Evolutionary conservation across 805 yeast genomes (phyloP).

Genomic region (Vanderwaltozyma polyspora): DNA sequence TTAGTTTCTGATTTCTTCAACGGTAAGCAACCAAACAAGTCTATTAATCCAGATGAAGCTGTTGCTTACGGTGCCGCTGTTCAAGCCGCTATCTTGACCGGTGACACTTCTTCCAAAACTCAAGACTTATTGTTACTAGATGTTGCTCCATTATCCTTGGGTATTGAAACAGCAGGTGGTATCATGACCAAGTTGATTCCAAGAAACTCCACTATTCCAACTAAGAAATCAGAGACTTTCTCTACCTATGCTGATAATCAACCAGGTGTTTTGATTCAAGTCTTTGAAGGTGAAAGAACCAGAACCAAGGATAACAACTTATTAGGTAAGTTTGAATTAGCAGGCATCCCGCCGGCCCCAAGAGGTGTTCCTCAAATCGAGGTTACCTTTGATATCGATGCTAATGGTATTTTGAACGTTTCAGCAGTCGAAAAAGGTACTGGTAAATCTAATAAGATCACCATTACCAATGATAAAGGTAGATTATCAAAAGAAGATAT

Average conservation of each 20-base stretch:
- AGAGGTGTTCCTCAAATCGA: too few relatives aligned
- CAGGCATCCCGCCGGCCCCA: too few relatives aligned
- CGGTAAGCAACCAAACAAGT: slow-evolving; percentile 94
- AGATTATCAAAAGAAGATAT: too few relatives aligned
- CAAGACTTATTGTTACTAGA: slow-evolving; percentile 89
- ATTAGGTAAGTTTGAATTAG: slow-evolving; percentile 96
- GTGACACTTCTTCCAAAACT: too few relatives aligned
- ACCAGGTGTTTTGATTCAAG: slow-evolving; percentile 97
- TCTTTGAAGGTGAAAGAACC: slow-evolving; percentile 96
- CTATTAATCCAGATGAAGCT: too few relatives aligned
- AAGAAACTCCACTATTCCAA: slow-evolving; percentile 94
- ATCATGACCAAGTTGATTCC: slow-evolving; percentile 98
- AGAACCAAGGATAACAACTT: slow-evolving; percentile 91
- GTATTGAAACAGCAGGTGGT: slow-evolving; percentile 99
- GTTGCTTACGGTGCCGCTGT: too few relatives aligned
- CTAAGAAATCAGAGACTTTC: slow-evolving; percentile 94
- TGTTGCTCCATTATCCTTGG: slow-evolving; percentile 94
- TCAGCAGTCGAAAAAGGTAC: slow-evolving; percentile 97
- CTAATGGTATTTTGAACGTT: slow-evolving; percentile 94
- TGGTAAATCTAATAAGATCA: slow-evolving; percentile 93
- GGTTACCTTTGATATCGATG: slow-evolving; percentile 92
- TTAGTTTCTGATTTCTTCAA: slow-evolving; percentile 92
- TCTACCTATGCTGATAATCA: slow-evolving; percentile 96
- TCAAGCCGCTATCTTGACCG: too few relatives aligned
- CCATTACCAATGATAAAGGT: slow-evolving; percentile 98